Percentiles rank a stretch among this genome's conserved stretches.
Conservation (phyloP, 2,329 filamentous ascomycete genomes). For the Botrytis tulipae region DNA sequence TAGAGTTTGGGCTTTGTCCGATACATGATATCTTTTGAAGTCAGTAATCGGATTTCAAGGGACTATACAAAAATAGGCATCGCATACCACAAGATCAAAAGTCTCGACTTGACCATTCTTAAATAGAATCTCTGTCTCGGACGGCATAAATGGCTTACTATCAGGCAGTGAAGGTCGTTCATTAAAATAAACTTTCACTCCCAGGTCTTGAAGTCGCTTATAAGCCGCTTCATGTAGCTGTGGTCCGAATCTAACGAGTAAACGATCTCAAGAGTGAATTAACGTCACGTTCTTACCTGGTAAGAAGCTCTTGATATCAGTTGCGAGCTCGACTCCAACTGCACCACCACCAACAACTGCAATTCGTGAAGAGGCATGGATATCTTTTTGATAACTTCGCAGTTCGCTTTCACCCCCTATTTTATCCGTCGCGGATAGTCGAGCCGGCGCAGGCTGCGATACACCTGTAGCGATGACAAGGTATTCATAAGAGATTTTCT, state of each 20-base stretch:
- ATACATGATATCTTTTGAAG: not conserved
- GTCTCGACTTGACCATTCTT: not conserved
- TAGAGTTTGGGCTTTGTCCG: not conserved
- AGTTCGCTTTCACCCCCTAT: not conserved
- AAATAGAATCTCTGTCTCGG: not conserved
- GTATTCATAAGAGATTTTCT: not conserved
- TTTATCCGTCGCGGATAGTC: not conserved
- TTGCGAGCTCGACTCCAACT: not conserved
- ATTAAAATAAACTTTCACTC: not conserved
- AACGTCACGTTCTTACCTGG: not conserved
- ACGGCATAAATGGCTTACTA: not conserved
- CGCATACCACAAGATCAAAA: not conserved
- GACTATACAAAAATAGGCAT: not conserved
- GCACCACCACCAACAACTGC: not conserved
- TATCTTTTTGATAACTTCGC: not conserved
- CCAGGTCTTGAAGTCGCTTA: not conserved
- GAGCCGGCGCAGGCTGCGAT: not conserved
- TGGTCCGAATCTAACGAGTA: not conserved
- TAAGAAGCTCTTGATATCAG: not conserved
- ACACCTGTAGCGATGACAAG: not conserved
- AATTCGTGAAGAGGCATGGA: not conserved
- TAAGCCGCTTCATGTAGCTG: not conserved
- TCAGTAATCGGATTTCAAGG: not conserved
- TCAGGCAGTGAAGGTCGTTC: not conserved
- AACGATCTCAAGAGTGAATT: not conserved